A percentile compares a stretch with the other conserved stretches of the same genome.
These are phyloP conservation scores for Saccharomyces hybrid DNA, from an alignment of 1,139 yeast genomes.

Conservation along the genomic window DNA sequence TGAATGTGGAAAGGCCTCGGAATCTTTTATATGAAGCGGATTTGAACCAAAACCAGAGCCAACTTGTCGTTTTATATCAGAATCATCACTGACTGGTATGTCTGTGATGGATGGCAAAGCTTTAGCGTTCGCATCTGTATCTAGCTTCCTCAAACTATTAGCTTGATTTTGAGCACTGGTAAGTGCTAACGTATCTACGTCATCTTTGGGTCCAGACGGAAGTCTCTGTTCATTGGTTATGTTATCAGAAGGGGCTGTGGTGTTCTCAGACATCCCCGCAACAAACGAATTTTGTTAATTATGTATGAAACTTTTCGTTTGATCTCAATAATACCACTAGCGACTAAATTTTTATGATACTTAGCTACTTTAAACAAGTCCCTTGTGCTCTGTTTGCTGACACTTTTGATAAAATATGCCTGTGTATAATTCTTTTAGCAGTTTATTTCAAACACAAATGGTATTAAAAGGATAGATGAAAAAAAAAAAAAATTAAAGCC, in stretches of 20 bases:
- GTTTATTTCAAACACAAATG: neutral
- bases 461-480: neutral
- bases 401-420: neutral
- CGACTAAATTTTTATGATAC: neutral
- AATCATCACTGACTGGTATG: neutral
- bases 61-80: neutral
- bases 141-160: neutral
- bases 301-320: neutral
- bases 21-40: neutral
- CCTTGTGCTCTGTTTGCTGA: neutral
- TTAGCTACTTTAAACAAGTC: neutral
- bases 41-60: neutral
- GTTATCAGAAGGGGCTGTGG: neutral
- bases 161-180: neutral
- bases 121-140: neutral
- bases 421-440: neutral
- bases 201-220: neutral
- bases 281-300: neutral
- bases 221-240: neutral
- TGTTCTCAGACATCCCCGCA: neutral
- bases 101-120: neutral
- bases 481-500: neutral
- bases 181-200: neutral
- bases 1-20: neutral
- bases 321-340: neutral